phyloP scores from a whole-genome alignment of 2,329 filamentous ascomycete genomes.

The Botrytis squamosa region DNA sequence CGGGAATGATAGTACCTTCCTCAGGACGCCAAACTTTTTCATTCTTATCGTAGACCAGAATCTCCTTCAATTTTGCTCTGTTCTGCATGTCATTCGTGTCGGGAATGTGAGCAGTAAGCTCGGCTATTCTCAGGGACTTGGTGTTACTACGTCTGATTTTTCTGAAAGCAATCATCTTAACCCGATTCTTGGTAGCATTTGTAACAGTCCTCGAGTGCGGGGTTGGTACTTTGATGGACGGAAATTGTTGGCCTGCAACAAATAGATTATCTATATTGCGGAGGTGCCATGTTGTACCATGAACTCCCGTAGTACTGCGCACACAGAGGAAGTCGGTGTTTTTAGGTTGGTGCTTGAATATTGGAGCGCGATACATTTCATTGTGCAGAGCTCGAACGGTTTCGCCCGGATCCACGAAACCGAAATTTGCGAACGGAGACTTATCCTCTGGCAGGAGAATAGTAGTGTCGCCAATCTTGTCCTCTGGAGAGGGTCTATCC shows the following conservation, averaged over 20 bases:
- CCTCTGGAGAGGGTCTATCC: conserved; percentile 44
- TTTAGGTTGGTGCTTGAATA: conserved; percentile 82
- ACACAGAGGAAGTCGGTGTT: conserved; percentile 83
- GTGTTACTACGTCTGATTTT: conserved; percentile 76
- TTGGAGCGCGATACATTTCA: conserved; percentile 88
- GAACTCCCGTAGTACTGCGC: conserved; percentile 73
- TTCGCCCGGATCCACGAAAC: conserved; percentile 87
- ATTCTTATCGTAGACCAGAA: conserved; percentile 86
- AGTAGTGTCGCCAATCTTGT: conserved; percentile 83
- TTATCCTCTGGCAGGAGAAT: conserved; percentile 90
- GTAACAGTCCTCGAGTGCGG: conserved; percentile 94
- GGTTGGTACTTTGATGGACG: conserved; percentile 86
- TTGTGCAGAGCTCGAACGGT: conserved; percentile 90
- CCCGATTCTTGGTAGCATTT: conserved; percentile 91
- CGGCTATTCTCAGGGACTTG: conserved; percentile 69
- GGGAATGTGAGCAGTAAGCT: conserved; percentile 88
- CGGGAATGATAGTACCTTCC: conserved; percentile 70
- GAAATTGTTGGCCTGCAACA: conserved; percentile 89
- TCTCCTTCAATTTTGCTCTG: conserved; percentile 94
- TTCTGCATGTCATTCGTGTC: conserved; percentile 95
- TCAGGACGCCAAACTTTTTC: conserved; percentile 79
- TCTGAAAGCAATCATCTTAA: conserved; percentile 94
- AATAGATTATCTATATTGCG: conserved; percentile 89
- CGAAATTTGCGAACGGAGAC: conserved; percentile 93
- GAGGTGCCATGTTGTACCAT: conserved; percentile 78